Conservation (phyloP, 2,329 filamentous ascomycete genomes). For the Penicillium expansum region DNA sequence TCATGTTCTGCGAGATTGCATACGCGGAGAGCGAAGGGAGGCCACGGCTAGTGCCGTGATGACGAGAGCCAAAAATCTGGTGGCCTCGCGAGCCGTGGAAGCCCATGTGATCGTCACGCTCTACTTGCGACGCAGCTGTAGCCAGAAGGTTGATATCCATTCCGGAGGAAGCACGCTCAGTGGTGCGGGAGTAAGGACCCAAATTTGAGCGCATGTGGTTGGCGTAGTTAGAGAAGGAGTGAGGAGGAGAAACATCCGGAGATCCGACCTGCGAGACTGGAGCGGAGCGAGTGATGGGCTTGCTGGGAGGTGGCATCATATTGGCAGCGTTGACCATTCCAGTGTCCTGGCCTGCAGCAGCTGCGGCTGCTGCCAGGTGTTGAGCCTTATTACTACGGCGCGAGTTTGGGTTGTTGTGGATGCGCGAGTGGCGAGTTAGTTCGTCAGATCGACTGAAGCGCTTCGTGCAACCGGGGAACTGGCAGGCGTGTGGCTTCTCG, state of each 20-base stretch:
- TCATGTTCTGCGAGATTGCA: constrained; percentile 77
- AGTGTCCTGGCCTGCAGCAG: constrained; percentile 54
- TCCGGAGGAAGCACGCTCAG: constrained; percentile 49
- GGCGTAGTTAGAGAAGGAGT: constrained; percentile 69
- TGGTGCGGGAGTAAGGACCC: constrained; percentile 52
- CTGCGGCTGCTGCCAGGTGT: constrained; percentile 58
- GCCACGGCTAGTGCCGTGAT: constrained; percentile 50
- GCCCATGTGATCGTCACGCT: constrained; percentile 56
- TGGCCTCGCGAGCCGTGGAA: constrained; percentile 44
- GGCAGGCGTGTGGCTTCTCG: constrained; percentile 96
- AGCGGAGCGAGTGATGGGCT: constrained; percentile 81
- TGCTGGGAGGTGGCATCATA: constrained; percentile 77
- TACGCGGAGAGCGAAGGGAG: constrained; percentile 77
- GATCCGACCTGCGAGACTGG: constrained; percentile 82
- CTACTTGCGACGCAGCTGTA: constrained; percentile 65
- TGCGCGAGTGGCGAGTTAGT: constrained; percentile 91
- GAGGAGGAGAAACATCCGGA: constrained; percentile 93
- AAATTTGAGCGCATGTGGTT: constrained; percentile 58
- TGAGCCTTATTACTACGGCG: constrained; percentile 84
- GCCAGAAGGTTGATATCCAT: constrained; percentile 68
- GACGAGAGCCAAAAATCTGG: constrained; percentile 49
- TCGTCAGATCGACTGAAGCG: constrained; percentile 96
- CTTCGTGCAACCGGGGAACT: constrained; percentile 93
- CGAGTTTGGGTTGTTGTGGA: constrained; percentile 99
- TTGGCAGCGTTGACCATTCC: constrained; percentile 47